phyloP scores from a whole-genome alignment of 306 rosid species.

The Vigna nakashimae region DNA sequence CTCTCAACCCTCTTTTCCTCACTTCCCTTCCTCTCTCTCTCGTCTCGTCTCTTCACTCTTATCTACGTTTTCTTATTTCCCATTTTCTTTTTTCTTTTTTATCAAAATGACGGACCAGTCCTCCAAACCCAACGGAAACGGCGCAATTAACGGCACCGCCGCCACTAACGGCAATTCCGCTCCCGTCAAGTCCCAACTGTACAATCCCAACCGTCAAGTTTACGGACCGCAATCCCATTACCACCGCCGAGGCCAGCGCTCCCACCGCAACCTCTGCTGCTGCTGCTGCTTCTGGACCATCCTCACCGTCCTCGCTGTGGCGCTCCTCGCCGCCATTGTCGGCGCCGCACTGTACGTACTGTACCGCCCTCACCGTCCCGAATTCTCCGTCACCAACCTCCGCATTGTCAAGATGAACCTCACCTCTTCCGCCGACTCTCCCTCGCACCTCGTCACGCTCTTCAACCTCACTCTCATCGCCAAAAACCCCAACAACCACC shows the following conservation, averaged over 20 bases:
- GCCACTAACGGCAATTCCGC: slow-evolving; percentile 49
- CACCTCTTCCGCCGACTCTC: slow-evolving; percentile 70
- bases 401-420: slow-evolving; percentile 84
- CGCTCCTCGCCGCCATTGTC: slow-evolving; percentile 75
- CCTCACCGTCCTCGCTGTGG: slow-evolving; percentile 56
- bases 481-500: slow-evolving; percentile 84
- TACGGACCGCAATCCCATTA: slow-evolving; percentile 78
- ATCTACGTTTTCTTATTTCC: background rate
- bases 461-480: slow-evolving; percentile 79
- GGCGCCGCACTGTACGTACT: slow-evolving; percentile 82
- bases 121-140: slow-evolving; percentile 58
- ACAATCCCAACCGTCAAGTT: slow-evolving; percentile 65
- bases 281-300: slow-evolving; percentile 96
- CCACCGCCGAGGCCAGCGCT: slow-evolving; percentile 69
- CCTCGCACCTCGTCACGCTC: slow-evolving; percentile 71
- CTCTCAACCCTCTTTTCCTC: slow-evolving; percentile 8
- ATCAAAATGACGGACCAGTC: slow-evolving; percentile 71
- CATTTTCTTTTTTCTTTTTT: background rate
- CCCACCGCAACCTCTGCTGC: slow-evolving; percentile 76
- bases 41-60: background rate
- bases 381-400: slow-evolving; percentile 84
- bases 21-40: background rate
- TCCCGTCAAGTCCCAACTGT: slow-evolving; percentile 55
- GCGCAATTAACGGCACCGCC: slow-evolving; percentile 32
- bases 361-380: slow-evolving; percentile 87